Evolutionary conservation across 2,329 filamentous ascomycete genomes (phyloP), one percentile per base, ranked within the genome.

Genomic region (Whalleya microplaca): DNA sequence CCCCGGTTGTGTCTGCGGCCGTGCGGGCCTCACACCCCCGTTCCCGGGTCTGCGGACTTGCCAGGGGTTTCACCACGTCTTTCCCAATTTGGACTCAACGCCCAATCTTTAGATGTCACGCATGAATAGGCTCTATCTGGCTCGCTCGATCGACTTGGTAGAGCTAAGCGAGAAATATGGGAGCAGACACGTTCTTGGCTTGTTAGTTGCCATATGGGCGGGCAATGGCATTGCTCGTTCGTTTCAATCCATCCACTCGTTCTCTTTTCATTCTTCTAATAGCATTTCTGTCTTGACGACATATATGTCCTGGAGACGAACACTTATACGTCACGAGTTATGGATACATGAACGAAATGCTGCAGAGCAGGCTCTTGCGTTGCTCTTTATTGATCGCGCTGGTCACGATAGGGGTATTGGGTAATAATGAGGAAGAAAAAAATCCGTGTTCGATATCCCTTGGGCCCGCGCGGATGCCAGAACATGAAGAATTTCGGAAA

Each of bases 301-400:
- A 65, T 51, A 65, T 51, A 53, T 56, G 62, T 65, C 58, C 63
- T 60, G 60, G 64, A 52, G 64, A 63, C 62, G 53, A 49, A 32
- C 49, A 49, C 32, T 45, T 45, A 18, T 61, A 56, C 52, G 47
- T 59, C 51, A 59, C 57, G 56, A 57, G 58, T 51, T 61, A 69
- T 71, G 69, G 68, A 56, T 59, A 53, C 51, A 62, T 67, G 64
- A 69, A 67, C 51, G 49, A 27, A 27, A 71, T 71, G 69, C 58
- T 63, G 60, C 64, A 64, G 66, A 69, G 65, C 69, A 56, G 68
- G 67, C 63, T 71, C 59, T 64, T 70, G 62, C 61, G 59, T 63
- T 67, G 51, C 57, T 64, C 44, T 58, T 57, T 70, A 49, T 59
- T 69, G 51, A 64, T 67, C 64, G 65, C 65, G 67, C 67, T 65